Evolutionary conservation across 2,329 filamentous ascomycete species (phyloP), one percentile per base, ranked within the genome.

Genomic region (Fusarium cyanostomum): DNA sequence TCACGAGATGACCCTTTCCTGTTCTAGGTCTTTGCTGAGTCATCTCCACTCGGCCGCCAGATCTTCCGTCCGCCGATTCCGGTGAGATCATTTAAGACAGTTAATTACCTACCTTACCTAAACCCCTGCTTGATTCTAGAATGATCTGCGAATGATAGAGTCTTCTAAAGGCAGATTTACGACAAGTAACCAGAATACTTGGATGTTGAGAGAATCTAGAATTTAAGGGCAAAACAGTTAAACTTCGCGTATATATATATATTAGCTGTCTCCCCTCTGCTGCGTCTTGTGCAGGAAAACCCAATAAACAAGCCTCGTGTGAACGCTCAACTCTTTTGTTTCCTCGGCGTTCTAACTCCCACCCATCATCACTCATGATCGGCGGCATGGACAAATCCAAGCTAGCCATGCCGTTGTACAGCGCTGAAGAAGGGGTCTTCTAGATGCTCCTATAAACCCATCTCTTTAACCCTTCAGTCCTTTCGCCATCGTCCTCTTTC

Each of bases 1-100:
- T 69, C 69, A 67, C 67, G 57, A 66, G 62, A 63, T 52, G 64
- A 61, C 58, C 55, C 69, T 68, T 69, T 71, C 67, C 69, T 54
- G 37, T 54, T 67, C 59, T 45, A 35, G 59, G 50, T 24, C n/a
- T 0, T 12, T 43, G 69, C 69, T 71, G 69, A 71, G 63, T 71
- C 69, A 71, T 64, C 54, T 3, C 27, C 7, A 2, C 35, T 56
- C 62, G 64, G 69, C 52, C 16, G 16, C 21, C 43, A 59, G 56
- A 71, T 71, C 45, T 68, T 71, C 69, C 69, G 66, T 16, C 21
- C 46, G 52, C 56, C 48, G 50, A 43, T 37, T 43, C 15, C 21
- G 9, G 26, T 52, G 30, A 59, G 50, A 21, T 44, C 34, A 37
- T 51, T 52, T 34, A 34, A 41, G 31, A 6, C 15, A 34, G 15